Conservation (phyloP, 441 rosid genomes). For the Adansonia grandidieri region DNA sequence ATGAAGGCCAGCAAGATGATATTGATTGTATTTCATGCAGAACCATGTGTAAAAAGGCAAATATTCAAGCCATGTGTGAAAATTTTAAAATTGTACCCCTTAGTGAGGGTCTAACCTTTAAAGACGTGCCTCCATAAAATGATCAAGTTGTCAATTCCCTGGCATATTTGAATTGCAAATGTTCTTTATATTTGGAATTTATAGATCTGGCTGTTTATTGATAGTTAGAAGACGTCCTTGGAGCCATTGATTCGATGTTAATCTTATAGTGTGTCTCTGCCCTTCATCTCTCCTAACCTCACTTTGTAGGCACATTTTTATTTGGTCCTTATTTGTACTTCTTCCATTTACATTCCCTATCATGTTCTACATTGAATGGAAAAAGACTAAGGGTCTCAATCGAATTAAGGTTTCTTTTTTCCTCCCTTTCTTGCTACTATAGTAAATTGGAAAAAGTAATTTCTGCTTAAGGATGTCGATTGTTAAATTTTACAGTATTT, state of each 20-base stretch:
- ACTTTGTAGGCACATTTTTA: background rate
- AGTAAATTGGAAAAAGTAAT: background rate
- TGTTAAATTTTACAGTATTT: background rate
- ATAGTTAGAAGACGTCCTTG: background rate
- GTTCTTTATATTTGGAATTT: constrained; percentile 4
- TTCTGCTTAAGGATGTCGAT: background rate
- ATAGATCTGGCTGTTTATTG: background rate
- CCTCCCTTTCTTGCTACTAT: background rate
- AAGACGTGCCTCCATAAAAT: constrained; percentile 7
- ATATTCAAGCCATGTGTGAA: background rate
- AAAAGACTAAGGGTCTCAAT: background rate
- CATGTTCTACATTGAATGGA: background rate
- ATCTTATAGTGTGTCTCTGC: background rate
- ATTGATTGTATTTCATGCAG: background rate
- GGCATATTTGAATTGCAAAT: constrained; percentile 2
- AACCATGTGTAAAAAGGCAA: background rate
- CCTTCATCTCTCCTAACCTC: background rate
- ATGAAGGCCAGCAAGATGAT: constrained; percentile 2
- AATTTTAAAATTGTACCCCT: background rate
- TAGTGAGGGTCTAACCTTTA: background rate
- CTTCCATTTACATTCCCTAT: background rate
- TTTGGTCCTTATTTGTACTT: background rate
- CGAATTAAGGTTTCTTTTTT: background rate
- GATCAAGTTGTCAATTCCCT: background rate
- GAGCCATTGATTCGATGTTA: background rate